phyloP scores from a whole-genome alignment of 768 basidiomycete genomes.

The Mycena haematopus region DNA sequence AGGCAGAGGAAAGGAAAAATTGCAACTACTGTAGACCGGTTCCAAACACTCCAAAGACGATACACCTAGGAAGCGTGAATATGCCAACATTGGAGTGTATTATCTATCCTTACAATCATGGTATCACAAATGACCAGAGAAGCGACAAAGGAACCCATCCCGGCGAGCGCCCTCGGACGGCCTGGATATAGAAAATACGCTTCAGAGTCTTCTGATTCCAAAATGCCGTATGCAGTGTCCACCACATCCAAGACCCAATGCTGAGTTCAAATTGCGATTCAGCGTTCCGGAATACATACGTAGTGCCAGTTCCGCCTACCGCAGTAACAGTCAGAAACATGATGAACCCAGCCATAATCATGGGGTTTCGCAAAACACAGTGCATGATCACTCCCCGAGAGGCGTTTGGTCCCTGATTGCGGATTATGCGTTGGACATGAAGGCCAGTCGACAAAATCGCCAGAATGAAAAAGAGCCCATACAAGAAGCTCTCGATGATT shows the following conservation, averaged over 20 bases:
- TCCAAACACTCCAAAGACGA: neutral
- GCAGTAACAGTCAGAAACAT: neutral
- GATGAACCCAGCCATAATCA: neutral
- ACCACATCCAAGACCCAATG: neutral
- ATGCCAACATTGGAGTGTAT: neutral
- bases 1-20: neutral
- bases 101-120: neutral
- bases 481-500: neutral
- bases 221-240: neutral
- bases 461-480: neutral
- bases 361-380: neutral
- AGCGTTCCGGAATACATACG: too few relatives aligned
- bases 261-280: neutral
- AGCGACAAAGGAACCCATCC: neutral
- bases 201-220: neutral
- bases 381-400: neutral
- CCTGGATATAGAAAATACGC: neutral
- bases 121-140: neutral
- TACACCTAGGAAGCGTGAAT: neutral
- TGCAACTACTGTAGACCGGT: neutral
- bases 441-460: neutral
- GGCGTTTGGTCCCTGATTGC: neutral
- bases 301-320: neutral
- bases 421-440: neutral
- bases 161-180: neutral